Evolutionary conservation across 192 early-diverging fungal genomes (phyloP).

Genomic region (Phycomyces blakesleeanus): DNA sequence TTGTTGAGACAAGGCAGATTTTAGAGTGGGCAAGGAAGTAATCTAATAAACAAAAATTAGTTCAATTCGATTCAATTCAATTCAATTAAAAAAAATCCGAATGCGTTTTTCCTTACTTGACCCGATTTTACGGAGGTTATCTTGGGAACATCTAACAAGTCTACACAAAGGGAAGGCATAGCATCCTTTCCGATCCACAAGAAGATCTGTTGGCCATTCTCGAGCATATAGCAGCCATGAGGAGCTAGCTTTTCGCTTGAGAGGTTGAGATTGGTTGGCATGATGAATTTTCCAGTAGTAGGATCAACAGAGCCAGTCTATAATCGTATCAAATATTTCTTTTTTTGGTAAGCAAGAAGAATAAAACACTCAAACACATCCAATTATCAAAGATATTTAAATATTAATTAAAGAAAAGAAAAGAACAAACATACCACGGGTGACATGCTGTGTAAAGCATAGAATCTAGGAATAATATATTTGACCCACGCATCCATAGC

Average conservation of each 20-base stretch:
- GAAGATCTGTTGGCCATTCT: slow-evolving; percentile 67
- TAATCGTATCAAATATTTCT: too few relatives aligned
- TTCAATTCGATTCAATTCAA: not conserved
- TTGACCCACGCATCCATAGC: slow-evolving; percentile 58
- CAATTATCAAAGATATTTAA: too few relatives aligned
- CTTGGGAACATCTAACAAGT: slow-evolving; percentile 58
- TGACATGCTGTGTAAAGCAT: slow-evolving; percentile 65
- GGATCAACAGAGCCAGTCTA: slow-evolving; percentile 51
- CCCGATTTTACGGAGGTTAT: slow-evolving; percentile 62
- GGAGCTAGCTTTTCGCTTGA: slow-evolving; percentile 75
- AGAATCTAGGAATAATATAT: slow-evolving; percentile 62
- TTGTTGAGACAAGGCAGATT: slow-evolving; percentile 59
- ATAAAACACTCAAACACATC: too few relatives aligned
- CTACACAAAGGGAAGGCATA: slow-evolving; percentile 51
- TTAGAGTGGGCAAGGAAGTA: slow-evolving; percentile 34
- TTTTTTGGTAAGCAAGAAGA: too few relatives aligned
- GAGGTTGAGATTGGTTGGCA: slow-evolving; percentile 68
- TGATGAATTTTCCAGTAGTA: slow-evolving; percentile 53
- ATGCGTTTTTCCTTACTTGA: slow-evolving; percentile 44
- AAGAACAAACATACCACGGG: slow-evolving; percentile 35
- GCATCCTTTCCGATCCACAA: slow-evolving; percentile 74
- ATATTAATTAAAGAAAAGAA: too few relatives aligned
- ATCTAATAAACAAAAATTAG: not conserved
- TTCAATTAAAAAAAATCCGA: not conserved
- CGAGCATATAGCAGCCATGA: slow-evolving; percentile 72